Evolutionary conservation across 345 rosid species (phyloP).

Genomic region (Eucalyptus marginata): DNA sequence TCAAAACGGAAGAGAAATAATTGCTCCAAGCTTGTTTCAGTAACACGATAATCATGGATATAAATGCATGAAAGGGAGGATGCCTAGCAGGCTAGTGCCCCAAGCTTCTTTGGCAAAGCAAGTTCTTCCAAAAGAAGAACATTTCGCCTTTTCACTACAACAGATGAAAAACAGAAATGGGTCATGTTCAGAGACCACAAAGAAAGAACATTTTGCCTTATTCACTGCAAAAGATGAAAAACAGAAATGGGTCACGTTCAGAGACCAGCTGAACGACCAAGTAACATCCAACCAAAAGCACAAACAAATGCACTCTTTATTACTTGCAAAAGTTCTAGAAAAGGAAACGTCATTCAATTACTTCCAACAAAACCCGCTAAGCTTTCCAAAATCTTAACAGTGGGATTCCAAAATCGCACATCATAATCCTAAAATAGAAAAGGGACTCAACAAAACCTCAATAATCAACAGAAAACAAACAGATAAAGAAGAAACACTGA

Average conservation of each 20-base stretch:
- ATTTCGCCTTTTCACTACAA: background rate
- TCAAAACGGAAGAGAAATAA: background rate
- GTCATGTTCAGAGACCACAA: background rate
- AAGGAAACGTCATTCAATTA: background rate
- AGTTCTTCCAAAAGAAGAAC: background rate
- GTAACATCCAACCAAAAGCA: background rate
- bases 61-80: background rate
- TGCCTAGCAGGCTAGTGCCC: background rate
- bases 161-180: background rate
- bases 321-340: background rate
- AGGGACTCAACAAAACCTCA: background rate
- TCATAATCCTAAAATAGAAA: background rate
- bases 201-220: background rate
- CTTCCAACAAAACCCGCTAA: background rate
- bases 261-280: background rate
- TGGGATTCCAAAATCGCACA: background rate
- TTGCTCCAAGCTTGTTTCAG: background rate
- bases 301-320: background rate
- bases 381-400: background rate
- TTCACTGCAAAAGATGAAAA: background rate
- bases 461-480: background rate
- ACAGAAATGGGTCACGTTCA: background rate
- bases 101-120: background rate
- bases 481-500: background rate
- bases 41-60: background rate